Conservation (phyloP, 2,329 filamentous ascomycete genomes). For the Iodosphaeria phyllophila region DNA sequence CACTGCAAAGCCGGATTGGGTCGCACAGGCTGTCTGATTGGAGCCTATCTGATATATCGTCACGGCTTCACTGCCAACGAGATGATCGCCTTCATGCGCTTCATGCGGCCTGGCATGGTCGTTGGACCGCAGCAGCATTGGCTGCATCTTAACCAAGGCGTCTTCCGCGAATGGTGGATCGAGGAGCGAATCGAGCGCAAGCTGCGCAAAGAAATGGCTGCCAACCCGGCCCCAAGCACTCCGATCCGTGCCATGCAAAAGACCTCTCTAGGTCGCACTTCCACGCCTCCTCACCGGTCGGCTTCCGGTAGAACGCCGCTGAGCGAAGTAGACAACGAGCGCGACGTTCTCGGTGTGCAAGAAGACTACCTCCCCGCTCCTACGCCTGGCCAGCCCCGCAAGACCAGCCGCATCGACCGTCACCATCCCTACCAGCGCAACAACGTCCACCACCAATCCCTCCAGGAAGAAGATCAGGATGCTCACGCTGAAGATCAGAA, state of each 20-base stretch:
- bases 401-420: constrained; percentile 61
- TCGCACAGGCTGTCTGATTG: constrained; percentile 88
- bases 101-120: constrained; percentile 98
- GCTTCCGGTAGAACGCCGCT: constrained; percentile 64
- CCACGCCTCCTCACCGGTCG: constrained; percentile 69
- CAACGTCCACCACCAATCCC: constrained; percentile 22
- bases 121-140: constrained; percentile 97
- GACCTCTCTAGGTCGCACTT: constrained; percentile 35
- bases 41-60: constrained; percentile 92
- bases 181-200: constrained; percentile 65
- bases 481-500: too few species aligned
- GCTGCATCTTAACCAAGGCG: constrained; percentile 91
- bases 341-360: constrained; percentile 45
- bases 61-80: constrained; percentile 96
- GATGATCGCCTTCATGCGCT: constrained; percentile 94
- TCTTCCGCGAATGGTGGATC: constrained; percentile 98
- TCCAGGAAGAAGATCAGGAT: constrained; percentile 33
- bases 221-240: constrained; percentile 28
- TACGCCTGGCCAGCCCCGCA: constrained; percentile 87
- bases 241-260: constrained; percentile 44
- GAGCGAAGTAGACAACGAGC: constrained; percentile 82
- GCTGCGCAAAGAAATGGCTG: constrained; percentile 38
- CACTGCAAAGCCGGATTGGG: constrained; percentile 97
- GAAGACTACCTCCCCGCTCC: constrained; percentile 90
- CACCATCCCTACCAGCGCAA: constrained; percentile 55